These are phyloP conservation scores for Diatrype stigma DNA, from an alignment of 2,329 filamentous ascomycete species.

Conservation along the genomic window DNA sequence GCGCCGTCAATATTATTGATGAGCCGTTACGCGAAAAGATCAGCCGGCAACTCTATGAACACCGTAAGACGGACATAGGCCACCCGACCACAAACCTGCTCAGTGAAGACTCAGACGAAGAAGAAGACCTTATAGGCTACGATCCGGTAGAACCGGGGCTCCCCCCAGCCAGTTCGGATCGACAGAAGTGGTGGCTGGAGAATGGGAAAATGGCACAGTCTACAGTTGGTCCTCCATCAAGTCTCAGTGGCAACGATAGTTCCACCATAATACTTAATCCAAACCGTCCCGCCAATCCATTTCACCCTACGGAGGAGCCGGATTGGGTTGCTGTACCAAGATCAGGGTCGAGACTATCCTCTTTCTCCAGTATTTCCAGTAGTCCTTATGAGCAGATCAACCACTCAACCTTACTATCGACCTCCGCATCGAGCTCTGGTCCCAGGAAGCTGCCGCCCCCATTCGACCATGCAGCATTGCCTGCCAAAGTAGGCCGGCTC, in stretches of 20 bases:
- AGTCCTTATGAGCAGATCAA: slow-evolving; percentile 57
- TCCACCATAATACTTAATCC: slow-evolving; percentile 65
- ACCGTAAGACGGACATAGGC: slow-evolving; percentile 63
- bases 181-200: slow-evolving; percentile 68
- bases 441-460: slow-evolving; percentile 50
- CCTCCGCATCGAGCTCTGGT: slow-evolving; percentile 40
- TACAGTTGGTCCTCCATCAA: slow-evolving; percentile 59
- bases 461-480: slow-evolving; percentile 42
- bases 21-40: slow-evolving; percentile 69
- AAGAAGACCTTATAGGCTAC: slow-evolving; percentile 78
- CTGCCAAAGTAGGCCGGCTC: slow-evolving; percentile 42
- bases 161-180: slow-evolving; percentile 62
- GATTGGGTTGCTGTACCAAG: slow-evolving; percentile 75
- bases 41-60: slow-evolving; percentile 69
- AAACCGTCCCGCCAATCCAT: slow-evolving; percentile 75
- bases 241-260: slow-evolving; percentile 35
- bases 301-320: slow-evolving; percentile 65
- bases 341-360: slow-evolving; percentile 48
- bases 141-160: slow-evolving; percentile 78
- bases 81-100: slow-evolving; percentile 54
- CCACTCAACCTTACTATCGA: slow-evolving; percentile 43
- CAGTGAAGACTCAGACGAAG: slow-evolving; percentile 60
- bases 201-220: slow-evolving; percentile 73
- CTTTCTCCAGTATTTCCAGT: slow-evolving; percentile 53
- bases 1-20: slow-evolving; percentile 75